Evolutionary conservation across 2,329 filamentous ascomycete species (phyloP), one percentile per base, ranked within the genome.

Genomic region (Pyrenochaeta sp.): DNA sequence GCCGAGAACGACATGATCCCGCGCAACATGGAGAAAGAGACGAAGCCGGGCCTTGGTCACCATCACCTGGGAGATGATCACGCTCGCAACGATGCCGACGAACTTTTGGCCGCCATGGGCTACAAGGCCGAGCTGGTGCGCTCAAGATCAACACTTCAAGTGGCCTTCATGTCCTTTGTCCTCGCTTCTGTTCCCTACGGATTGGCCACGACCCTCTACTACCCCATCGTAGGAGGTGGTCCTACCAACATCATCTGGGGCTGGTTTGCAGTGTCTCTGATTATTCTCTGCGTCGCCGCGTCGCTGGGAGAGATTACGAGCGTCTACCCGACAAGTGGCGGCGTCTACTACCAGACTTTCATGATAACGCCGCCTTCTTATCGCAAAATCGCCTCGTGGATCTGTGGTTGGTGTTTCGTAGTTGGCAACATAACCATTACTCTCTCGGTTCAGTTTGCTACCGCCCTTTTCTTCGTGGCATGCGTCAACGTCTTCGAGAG

Each of bases 361-460:
- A 91, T 91, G 86, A 84, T 93, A 13, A 84, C 90, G 0, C 83
- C 88, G 19, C 74, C 83, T 27, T 77, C 75, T 15, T 89, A 85
- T 79, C 87, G 89, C 52, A 85, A 84, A 42, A 78, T 90, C 15
- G 82, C 88, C 15, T 88, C 88, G 32, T 92, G 88, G 86, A 86
- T 91, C 49, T 90, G 88, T 64, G 90, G 90, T 59, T 93, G 90
- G 90, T 81, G 89, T 24, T 93, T 91, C 72, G 85, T 91, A 19
- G 87, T 92, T 50, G 91, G 91, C 57, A 93, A 93, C 78, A 89
- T 92, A 75, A 92, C 89, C 65, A 93, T 93, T 66, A 92, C 90
- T 0, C 82, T 92, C n/a, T 86, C 90, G n/a, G 90, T 92, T 72
- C 91, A 91, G 80, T 93, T 92, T 68, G 91, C 90, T 71, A 84